phyloP scores from a whole-genome alignment of 768 basidiomycete genomes.

The Amanita rubescens region DNA sequence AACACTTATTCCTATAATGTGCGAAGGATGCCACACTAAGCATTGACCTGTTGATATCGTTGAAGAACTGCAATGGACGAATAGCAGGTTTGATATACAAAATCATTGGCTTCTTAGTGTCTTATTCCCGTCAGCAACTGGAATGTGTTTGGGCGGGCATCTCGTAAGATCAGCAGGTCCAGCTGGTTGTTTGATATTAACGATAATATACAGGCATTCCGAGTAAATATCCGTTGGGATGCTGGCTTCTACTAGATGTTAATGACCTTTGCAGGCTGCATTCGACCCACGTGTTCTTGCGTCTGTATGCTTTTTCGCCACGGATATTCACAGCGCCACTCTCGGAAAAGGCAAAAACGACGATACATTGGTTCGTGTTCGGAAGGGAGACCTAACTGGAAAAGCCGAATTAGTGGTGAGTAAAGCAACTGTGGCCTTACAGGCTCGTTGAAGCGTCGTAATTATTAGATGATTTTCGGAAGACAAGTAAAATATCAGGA shows the following conservation, averaged over 20 bases:
- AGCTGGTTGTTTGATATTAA: neutral
- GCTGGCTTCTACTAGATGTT: neutral
- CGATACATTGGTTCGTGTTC: constrained; percentile 69
- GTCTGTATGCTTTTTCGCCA: constrained; percentile 91
- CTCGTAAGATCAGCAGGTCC: constrained; percentile 20
- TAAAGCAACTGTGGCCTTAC: constrained; percentile 4
- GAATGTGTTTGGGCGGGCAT: constrained; percentile 89
- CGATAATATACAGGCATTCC: neutral
- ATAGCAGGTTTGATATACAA: constrained; percentile 55
- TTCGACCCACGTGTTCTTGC: constrained; percentile 81
- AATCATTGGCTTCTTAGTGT: neutral
- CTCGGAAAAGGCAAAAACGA: constrained; percentile 83
- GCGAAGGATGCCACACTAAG: constrained; percentile 69
- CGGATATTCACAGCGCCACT: constrained; percentile 84
- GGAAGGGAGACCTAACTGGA: constrained; percentile 63
- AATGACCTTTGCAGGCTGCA: constrained; percentile 50
- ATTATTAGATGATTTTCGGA: constrained; percentile 82
- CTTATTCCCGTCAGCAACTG: constrained; percentile 47
- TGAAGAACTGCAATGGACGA: constrained; percentile 84
- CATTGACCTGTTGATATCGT: constrained; percentile 64
- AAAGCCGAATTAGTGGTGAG: constrained; percentile 83
- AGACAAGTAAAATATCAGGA: constrained; percentile 55
- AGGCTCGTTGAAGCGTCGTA: neutral
- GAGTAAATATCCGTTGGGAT: neutral
- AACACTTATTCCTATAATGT: neutral